These are phyloP conservation scores for Stagonosporopsis chrysanthemi DNA, from an alignment of 2,329 filamentous ascomycete species.

Conservation along the genomic window DNA sequence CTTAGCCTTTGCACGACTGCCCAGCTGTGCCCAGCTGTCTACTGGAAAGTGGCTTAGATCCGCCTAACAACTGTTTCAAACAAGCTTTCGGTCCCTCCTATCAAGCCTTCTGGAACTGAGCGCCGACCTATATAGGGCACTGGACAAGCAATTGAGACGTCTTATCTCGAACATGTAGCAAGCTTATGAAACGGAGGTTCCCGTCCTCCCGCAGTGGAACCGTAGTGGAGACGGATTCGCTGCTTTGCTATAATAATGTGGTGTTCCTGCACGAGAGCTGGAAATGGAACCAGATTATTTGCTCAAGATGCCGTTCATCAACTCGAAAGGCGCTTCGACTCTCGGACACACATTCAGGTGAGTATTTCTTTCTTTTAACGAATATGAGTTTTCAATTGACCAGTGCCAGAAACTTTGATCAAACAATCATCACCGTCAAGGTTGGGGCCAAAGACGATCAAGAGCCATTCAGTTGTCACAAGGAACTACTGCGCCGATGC, in stretches of 20 bases:
- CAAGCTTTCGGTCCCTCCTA: conserved; percentile 11
- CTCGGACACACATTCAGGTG: conserved; percentile 48
- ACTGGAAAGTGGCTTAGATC: neutral
- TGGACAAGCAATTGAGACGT: conserved; percentile 15
- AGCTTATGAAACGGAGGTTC: conserved; percentile 40
- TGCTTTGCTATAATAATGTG: conserved; percentile 10
- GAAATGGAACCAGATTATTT: conserved; percentile 45
- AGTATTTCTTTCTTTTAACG: neutral
- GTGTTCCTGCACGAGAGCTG: conserved; percentile 10
- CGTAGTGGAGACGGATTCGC: conserved; percentile 2
- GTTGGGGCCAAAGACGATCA: conserved; percentile 42
- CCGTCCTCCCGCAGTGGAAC: conserved; percentile 9
- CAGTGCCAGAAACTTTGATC: conserved; percentile 44
- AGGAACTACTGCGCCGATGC: conserved; percentile 43
- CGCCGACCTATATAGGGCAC: neutral
- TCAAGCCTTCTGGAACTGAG: conserved; percentile 16
- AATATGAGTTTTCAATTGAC: conserved; percentile 21
- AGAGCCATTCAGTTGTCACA: conserved; percentile 47
- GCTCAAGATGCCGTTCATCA: conserved; percentile 49
- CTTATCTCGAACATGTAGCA: conserved; percentile 21
- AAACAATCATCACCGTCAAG: conserved; percentile 47
- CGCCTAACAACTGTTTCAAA: conserved; percentile 12
- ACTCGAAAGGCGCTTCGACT: conserved; percentile 40
- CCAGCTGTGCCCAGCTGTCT: conserved; percentile 17
- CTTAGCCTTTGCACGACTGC: conserved; percentile 8